Conservation (phyloP, 495 filamentous ascomycete species). For the Geoglossum glabrum region DNA sequence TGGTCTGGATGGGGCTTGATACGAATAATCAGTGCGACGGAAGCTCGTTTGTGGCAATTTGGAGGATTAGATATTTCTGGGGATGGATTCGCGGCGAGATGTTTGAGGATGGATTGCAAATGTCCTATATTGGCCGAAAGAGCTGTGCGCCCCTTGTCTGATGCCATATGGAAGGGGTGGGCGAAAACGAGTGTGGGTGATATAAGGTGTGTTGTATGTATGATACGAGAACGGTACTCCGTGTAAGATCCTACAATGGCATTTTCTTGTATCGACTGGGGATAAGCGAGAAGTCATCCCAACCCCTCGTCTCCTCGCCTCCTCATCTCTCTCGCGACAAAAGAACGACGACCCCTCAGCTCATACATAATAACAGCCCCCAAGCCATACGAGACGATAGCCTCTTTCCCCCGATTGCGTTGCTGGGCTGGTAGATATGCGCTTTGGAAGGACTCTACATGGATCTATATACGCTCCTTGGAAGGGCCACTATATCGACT, state of each 20-base stretch:
- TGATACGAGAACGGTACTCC: too few species aligned
- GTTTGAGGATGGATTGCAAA: not conserved
- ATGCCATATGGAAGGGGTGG: not conserved
- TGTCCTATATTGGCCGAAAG: not conserved
- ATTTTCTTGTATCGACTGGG: too few species aligned
- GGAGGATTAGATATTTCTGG: constrained; percentile 31
- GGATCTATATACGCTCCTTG: constrained; percentile 70
- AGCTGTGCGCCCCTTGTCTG: not conserved
- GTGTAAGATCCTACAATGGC: too few species aligned
- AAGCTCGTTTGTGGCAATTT: constrained; percentile 42
- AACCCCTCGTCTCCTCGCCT: too few species aligned
- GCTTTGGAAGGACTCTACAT: constrained; percentile 74
- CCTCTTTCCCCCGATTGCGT: not conserved
- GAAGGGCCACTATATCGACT: constrained; percentile 88
- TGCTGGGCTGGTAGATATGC: constrained; percentile 31
- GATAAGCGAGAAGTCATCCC: too few species aligned
- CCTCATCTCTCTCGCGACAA: too few species aligned
- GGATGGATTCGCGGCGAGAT: not conserved
- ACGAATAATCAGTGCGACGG: constrained; percentile 51
- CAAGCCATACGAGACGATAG: too few species aligned
- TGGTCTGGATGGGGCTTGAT: constrained; percentile 40
- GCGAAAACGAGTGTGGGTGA: too few species aligned
- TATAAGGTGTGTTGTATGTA: too few species aligned
- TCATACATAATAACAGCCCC: too few species aligned
- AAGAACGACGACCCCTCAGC: not conserved